Base-by-base conservation (phyloP, 1,284 basidiomycete species). In the Cryptococcus sp. region DNA sequence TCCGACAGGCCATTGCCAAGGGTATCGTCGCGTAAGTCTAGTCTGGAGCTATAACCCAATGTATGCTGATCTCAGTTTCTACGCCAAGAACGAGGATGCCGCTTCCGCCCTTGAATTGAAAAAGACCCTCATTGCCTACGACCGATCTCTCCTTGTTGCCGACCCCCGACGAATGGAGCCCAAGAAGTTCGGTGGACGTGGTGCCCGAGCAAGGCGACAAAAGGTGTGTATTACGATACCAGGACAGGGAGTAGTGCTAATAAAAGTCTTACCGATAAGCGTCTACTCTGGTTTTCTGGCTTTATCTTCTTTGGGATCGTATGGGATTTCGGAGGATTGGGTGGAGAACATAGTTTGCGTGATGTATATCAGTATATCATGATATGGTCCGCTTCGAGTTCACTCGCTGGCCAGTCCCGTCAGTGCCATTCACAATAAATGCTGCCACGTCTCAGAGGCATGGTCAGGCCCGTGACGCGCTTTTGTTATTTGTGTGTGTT, bases 141-240 rank as follows among this genome's bases (percentile, higher is more conserved):
- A 97, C 82, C 83, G 96, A 72, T 86, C 89, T 52, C 81, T 98
- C 59, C 80, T 99, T 73, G 96, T 98, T 69, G 92, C 96, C 64
- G 96, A 99, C 80, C 96, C 96, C 69, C 87, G 93, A 79, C 87
- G 93, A 81, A 90, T 89, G 87, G 94, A 98, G 79, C 94, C 94
- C 72, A 98, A 98, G 87, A 98, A 97, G 76, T 94, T 97, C 76
- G 91, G 91, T 83, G 91, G 91, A 81, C 82, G 80, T 74, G 91
- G 91, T 86, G 91, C 91, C 63, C 89, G 91, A 83, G 88, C 90
- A 59, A 88, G 90, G 81, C 86, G 91, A 79, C 90, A 94, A 81
- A 93, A 93, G 82, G 66, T 66, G 52, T 18, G 62, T 55, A 32
- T 19, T n/a, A 36, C 11, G 9, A 36, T 31, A 7, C 42, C 9